These are phyloP conservation scores for Roridomyces roridus DNA, from an alignment of 768 basidiomycete genomes.

Conservation along the genomic window DNA sequence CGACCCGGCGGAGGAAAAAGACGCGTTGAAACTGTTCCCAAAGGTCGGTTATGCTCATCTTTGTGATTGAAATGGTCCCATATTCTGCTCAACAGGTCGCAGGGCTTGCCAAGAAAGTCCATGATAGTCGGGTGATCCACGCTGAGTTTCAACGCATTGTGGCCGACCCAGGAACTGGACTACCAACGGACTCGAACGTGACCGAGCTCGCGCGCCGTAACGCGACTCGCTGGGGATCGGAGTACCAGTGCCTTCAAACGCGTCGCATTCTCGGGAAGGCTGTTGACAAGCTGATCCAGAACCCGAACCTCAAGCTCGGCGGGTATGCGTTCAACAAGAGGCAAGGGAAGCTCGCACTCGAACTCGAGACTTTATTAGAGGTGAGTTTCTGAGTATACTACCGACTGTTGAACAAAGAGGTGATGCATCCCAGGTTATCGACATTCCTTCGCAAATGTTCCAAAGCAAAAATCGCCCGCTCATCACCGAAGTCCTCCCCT, in stretches of 20 bases:
- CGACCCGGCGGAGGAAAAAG: too few species aligned
- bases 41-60: slow-evolving; percentile 14
- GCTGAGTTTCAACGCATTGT: slow-evolving; percentile 34
- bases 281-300: slow-evolving; percentile 29
- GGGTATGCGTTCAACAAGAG: slow-evolving; percentile 26
- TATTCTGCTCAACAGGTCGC: slow-evolving; percentile 31
- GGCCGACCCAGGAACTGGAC: neutral
- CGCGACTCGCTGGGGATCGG: slow-evolving; percentile 39
- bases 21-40: slow-evolving; percentile 27
- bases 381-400: slow-evolving; percentile 12
- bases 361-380: slow-evolving; percentile 31
- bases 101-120: slow-evolving; percentile 31
- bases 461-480: slow-evolving; percentile 24
- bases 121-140: slow-evolving; percentile 29
- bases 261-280: slow-evolving; percentile 32
- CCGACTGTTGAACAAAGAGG: neutral
- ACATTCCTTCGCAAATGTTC: slow-evolving; percentile 33
- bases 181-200: too few species aligned
- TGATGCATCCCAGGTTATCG: slow-evolving; percentile 32
- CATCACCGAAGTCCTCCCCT: slow-evolving; percentile 27
- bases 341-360: slow-evolving; percentile 33
- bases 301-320: slow-evolving; percentile 19
- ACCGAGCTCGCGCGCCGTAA: slow-evolving; percentile 31
- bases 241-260: slow-evolving; percentile 31
- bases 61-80: neutral